Percentiles rank a stretch among this genome's conserved stretches.
phyloP scores from a whole-genome alignment of 2,329 filamentous ascomycete species.

The Cytospora piceicola region DNA sequence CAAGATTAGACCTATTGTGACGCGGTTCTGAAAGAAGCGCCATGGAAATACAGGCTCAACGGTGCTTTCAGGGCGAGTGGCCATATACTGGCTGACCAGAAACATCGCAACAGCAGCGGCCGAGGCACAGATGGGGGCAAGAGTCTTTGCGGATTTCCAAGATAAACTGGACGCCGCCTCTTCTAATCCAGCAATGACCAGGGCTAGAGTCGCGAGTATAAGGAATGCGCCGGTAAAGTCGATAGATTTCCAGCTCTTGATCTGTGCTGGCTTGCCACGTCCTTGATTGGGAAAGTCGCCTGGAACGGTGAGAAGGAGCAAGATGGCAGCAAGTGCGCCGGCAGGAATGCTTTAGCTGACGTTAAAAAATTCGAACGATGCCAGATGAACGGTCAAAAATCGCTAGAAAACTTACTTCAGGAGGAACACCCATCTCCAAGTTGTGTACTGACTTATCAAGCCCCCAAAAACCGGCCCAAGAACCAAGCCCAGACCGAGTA shows the following conservation, averaged over 20 bases:
- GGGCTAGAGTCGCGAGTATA: not conserved
- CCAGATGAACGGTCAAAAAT: too few species aligned
- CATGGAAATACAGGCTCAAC: not conserved
- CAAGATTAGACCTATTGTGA: not conserved
- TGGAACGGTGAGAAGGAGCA: not conserved
- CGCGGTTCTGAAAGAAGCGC: not conserved
- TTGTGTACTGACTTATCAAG: not conserved
- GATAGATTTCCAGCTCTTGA: too few species aligned
- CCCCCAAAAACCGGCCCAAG: not conserved
- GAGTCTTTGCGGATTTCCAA: too few species aligned
- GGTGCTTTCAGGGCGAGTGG: not conserved
- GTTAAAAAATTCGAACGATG: too few species aligned
- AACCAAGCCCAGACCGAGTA: not conserved
- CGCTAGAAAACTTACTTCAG: not conserved
- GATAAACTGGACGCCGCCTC: not conserved
- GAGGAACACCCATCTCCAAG: conserved; percentile 3
- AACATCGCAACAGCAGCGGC: too few species aligned
- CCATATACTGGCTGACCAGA: too few species aligned
- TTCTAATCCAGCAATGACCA: not conserved
- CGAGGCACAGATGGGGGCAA: too few species aligned
- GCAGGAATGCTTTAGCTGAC: too few species aligned
- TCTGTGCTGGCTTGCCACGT: too few species aligned
- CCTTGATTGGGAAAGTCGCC: not conserved
- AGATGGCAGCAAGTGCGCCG: too few species aligned
- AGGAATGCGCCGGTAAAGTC: not conserved